Conservation (phyloP, 129 eudicot genomes). For the Tagetes erecta region DNA sequence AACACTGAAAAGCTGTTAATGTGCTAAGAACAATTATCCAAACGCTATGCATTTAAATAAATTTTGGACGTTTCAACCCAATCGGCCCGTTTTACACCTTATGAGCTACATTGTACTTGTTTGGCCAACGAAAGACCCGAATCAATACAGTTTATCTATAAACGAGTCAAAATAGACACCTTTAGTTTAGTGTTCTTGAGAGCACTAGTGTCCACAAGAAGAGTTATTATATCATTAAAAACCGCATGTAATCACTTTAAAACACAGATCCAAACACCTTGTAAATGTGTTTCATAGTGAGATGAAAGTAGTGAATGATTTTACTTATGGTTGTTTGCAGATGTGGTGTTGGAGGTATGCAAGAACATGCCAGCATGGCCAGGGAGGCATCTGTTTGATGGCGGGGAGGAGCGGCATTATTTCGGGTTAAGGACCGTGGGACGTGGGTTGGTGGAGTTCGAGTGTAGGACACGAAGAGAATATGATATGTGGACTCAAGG, state of each 20-base stretch:
- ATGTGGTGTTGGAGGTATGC: constrained; percentile 85
- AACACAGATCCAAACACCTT: background rate
- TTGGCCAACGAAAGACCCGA: background rate
- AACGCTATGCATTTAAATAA: background rate
- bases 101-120: background rate
- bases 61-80: background rate
- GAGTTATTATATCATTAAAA: background rate
- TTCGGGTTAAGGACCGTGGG: constrained; percentile 78
- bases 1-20: background rate
- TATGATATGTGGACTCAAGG: constrained; percentile 99
- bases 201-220: background rate
- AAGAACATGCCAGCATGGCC: constrained; percentile 95
- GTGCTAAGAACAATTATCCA: background rate
- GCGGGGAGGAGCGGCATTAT: constrained; percentile 81
- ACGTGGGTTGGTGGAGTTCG: constrained; percentile 87
- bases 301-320: background rate
- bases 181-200: background rate
- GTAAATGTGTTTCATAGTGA: background rate
- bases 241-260: background rate
- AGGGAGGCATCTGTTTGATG: constrained; percentile 75
- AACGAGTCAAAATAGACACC: background rate
- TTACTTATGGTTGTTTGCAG: constrained; percentile 37
- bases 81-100: background rate
- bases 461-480: constrained; percentile 72
- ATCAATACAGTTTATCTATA: background rate